Evolutionary conservation across 495 filamentous ascomycete species (phyloP).

Genomic region (Annulohypoxylon stygium): DNA sequence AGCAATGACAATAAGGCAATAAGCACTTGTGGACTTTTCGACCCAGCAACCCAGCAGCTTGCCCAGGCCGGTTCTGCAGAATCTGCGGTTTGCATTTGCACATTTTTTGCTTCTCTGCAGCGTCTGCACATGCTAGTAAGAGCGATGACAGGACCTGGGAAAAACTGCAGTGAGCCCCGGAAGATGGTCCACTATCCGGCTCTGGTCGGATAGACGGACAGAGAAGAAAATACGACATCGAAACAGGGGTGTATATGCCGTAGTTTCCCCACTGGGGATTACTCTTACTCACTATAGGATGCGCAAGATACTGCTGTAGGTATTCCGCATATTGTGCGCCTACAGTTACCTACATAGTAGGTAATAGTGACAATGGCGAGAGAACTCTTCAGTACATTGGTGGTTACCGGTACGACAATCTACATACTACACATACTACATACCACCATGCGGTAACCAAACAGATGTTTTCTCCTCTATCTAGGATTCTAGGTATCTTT

Average conservation of each 20-base stretch:
- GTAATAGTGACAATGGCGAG: neutral
- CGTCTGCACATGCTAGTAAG: slow-evolving; percentile 41
- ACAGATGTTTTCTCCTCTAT: slow-evolving; percentile 2
- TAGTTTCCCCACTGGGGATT: slow-evolving; percentile 35
- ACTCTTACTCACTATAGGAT: slow-evolving; percentile 8
- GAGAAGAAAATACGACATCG: slow-evolving; percentile 37
- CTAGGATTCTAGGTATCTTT: slow-evolving; percentile 9
- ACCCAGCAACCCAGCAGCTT: slow-evolving; percentile 14
- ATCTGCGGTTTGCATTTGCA: slow-evolving; percentile 25
- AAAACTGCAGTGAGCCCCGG: neutral
- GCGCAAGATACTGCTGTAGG: slow-evolving; percentile 32
- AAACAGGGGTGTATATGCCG: slow-evolving; percentile 36
- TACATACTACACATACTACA: neutral
- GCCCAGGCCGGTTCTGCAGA: slow-evolving; percentile 36
- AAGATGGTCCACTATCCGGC: slow-evolving; percentile 38
- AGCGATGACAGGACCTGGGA: slow-evolving; percentile 18
- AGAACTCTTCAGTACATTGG: neutral
- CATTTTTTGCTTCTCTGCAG: slow-evolving; percentile 7
- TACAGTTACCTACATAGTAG: slow-evolving; percentile 10
- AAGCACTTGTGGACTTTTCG: slow-evolving; percentile 34
- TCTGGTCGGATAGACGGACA: slow-evolving; percentile 41
- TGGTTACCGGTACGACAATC: slow-evolving; percentile 1
- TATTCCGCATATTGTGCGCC: slow-evolving; percentile 2
- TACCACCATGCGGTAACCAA: slow-evolving; percentile 36
- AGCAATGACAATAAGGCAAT: slow-evolving; percentile 33